A percentile compares a stretch with the other conserved stretches of the same genome.
Conservation (phyloP, 768 basidiomycete genomes). For the Lyophyllum shimeji region DNA sequence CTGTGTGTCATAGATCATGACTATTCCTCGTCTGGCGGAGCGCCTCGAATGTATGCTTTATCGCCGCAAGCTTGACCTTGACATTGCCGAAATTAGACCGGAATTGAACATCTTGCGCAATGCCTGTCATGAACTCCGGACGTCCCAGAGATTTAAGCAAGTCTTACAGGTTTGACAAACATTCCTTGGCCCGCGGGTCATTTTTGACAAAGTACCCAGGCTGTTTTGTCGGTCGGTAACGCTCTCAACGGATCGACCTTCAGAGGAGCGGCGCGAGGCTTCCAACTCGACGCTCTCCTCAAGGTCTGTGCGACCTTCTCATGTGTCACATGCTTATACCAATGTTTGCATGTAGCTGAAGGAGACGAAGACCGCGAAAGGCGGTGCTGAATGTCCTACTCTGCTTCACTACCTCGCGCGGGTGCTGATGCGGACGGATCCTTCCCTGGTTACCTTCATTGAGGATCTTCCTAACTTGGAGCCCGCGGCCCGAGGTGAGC, state of each 20-base stretch:
- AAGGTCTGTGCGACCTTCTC: constrained; percentile 52
- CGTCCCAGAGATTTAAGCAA: constrained; percentile 63
- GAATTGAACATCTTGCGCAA: constrained; percentile 73
- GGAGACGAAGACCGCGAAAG: constrained; percentile 77
- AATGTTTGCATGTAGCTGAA: constrained; percentile 51
- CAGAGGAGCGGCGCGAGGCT: constrained; percentile 82
- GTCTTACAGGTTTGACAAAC: constrained; percentile 57
- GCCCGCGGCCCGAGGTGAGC: constrained; percentile 76
- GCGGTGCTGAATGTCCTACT: constrained; percentile 73
- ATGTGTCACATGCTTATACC: constrained; percentile 1
- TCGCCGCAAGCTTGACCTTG: constrained; percentile 76
- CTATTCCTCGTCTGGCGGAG: constrained; percentile 70
- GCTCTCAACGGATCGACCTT: constrained; percentile 79
- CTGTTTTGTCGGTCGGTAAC: constrained; percentile 78
- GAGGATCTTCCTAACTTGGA: constrained; percentile 82
- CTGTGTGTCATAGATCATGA: constrained; percentile 56
- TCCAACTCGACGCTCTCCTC: constrained; percentile 76
- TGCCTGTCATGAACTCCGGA: constrained; percentile 68
- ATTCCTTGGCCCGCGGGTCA: not conserved
- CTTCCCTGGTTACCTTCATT: constrained; percentile 65
- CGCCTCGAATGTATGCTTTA: constrained; percentile 84
- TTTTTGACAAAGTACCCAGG: constrained; percentile 36
- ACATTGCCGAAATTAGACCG: constrained; percentile 80
- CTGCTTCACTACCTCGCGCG: constrained; percentile 89
- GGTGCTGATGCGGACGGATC: constrained; percentile 66